A percentile compares a stretch with the other conserved stretches of the same genome.
Conservation (phyloP, 106 monocot species). For the Ottelia alismoides region DNA sequence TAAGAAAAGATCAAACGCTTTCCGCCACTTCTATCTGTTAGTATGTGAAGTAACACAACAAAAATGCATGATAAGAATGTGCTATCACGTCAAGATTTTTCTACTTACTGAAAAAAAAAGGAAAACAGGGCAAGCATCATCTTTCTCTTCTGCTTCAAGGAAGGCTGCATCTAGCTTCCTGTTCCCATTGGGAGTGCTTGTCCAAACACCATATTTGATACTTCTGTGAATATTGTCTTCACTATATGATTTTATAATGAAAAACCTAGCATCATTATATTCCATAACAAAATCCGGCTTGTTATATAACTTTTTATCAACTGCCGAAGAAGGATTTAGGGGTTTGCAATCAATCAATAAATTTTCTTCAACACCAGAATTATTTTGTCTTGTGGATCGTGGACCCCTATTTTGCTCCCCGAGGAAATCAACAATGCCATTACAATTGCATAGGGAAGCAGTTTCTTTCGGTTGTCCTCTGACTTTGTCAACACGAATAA, state of each 20-base stretch:
- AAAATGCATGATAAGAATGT: background rate
- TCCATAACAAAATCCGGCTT: constrained; percentile 50
- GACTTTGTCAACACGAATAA: constrained; percentile 23
- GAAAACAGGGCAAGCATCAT: constrained; percentile 52
- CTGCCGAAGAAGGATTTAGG: constrained; percentile 11
- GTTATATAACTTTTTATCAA: constrained; percentile 29
- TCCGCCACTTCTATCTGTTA: background rate
- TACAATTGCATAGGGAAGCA: constrained; percentile 30
- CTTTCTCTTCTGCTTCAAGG: constrained; percentile 50
- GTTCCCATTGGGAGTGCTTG: constrained; percentile 88
- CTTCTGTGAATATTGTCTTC: constrained; percentile 97
- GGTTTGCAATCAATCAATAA: constrained; percentile 12
- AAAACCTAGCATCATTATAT: constrained; percentile 77
- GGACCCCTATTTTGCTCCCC: constrained; percentile 70
- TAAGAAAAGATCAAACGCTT: background rate
- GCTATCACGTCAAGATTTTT: background rate
- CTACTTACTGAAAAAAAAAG: constrained; percentile 82
- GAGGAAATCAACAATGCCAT: constrained; percentile 42
- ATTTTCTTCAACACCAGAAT: constrained; percentile 9
- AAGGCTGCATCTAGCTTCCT: constrained; percentile 72
- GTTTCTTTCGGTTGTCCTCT: constrained; percentile 35
- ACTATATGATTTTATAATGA: constrained; percentile 87
- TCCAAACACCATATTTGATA: constrained; percentile 94
- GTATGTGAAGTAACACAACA: background rate
- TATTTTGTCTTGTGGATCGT: constrained; percentile 40